Conservation (phyloP, 805 yeast species). For the Kazachstania africana region DNA sequence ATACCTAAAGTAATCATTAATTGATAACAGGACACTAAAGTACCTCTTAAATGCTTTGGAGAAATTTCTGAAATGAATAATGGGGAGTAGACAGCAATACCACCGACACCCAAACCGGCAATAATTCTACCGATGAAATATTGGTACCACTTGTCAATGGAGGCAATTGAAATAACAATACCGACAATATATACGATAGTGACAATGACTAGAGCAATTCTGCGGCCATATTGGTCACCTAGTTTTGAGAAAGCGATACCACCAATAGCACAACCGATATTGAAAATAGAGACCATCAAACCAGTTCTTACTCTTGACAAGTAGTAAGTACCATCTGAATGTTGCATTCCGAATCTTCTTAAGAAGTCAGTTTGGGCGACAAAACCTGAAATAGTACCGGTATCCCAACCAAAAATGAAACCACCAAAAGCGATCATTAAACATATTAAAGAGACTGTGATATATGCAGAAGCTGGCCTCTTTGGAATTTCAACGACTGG, state of each 20-base stretch:
- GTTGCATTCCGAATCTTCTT: constrained; percentile 37
- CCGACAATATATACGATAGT: constrained; percentile 50
- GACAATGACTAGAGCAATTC: constrained; percentile 46
- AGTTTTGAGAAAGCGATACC: constrained; percentile 58
- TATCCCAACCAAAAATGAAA: constrained; percentile 62
- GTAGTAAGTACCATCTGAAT: constrained; percentile 29
- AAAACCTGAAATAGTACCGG: constrained; percentile 65
- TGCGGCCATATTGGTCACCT: constrained; percentile 58
- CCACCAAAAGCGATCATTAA: constrained; percentile 53
- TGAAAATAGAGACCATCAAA: constrained; percentile 42
- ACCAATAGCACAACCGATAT: constrained; percentile 63
- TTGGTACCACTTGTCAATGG: constrained; percentile 45
- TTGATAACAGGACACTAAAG: constrained; percentile 59
- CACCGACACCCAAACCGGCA: constrained; percentile 71
- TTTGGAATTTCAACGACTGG: constrained; percentile 5
- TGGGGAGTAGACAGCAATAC: constrained; percentile 64
- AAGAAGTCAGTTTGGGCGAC: constrained; percentile 47
- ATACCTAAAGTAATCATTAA: constrained; percentile 61
- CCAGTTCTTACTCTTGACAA: constrained; percentile 38
- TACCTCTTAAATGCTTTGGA: constrained; percentile 60
- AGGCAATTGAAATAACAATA: constrained; percentile 45
- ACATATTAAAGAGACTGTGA: constrained; percentile 15
- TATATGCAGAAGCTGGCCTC: constrained; percentile 9
- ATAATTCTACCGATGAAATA: constrained; percentile 54
- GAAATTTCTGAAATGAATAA: constrained; percentile 58